Base-by-base conservation (phyloP, 202 grass and related monocot genomes). In the Carex arenaria region DNA sequence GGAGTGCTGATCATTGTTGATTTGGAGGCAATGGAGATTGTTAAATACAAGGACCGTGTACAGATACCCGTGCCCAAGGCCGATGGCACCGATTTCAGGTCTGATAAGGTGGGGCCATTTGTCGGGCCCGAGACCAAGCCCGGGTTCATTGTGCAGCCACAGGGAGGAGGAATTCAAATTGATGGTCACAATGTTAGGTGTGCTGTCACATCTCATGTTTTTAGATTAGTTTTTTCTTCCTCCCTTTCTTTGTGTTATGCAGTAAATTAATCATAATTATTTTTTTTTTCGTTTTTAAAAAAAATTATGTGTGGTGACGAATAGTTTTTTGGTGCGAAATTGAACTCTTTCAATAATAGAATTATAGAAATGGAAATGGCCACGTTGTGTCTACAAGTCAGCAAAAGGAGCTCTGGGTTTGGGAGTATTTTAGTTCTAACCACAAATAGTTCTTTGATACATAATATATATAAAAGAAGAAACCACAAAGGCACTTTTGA, bases 101-200 rank as follows among this genome's bases (percentile, higher is more conserved):
- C 82, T 1, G 70, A 52, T 15, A 86, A 91, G 67, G 12, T 72
- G 8, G 83, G 85, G 23, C 59, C 76, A 55, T 85, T 72, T 68
- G 14, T 65, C 65, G 64, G 47, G 6, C 80, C 80, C 2, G 10
- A 72, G 71, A 65, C 62, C 69, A 70, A 89, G 42, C 83, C 89
- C 0, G 88, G 89, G 34, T 59, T 80, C 32, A 75, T 83, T 40
- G 60, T 80, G 69, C 89, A 87, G 77, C 89, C 91, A 40, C 84
- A 94, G 5, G 83, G 89, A 61, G 86, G 53, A 28, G 90, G 89
- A 10, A 83, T 97, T 73, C 51, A 84, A 38, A 83, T 90, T 0
- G 91, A 94, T 36, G 89, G 90, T 14, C 84, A 92, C 76, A 78
- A 90, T 14, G 77, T 97, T 68, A 92, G 91, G 91, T 92, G 72